Base-by-base conservation (phyloP, 768 basidiomycete genomes). In the Mycena maculata region DNA sequence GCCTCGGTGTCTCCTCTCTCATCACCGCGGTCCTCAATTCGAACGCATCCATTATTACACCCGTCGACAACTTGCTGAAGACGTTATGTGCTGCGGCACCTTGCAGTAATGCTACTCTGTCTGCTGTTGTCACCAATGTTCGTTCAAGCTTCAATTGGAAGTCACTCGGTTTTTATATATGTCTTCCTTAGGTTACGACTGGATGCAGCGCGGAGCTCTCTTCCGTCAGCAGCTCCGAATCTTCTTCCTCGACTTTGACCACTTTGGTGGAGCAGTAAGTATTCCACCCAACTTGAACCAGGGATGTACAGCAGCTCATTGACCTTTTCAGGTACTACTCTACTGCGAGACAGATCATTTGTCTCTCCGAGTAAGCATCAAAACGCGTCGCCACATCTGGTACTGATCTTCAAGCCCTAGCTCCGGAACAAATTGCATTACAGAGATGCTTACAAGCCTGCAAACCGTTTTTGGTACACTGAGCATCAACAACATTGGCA, bases 291-390 rank as follows among this genome's bases (percentile, higher is more conserved):
- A n/a, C n/a, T n/a, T n/a, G n/a, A n/a, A n/a, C n/a, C n/a, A n/a
- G n/a, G n/a, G n/a, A n/a, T n/a, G n/a, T n/a, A n/a, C n/a, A n/a
- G n/a, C n/a, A n/a, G n/a, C n/a, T n/a, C n/a, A n/a, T n/a, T n/a
- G n/a, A n/a, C n/a, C n/a, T n/a, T n/a, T n/a, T n/a, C n/a, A 70
- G 73, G 47, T 82, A 75, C 33, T 94, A 91, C 75, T 89, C 91
- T 2, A 80, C 84, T 2, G 80, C 81, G 4, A 83, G 91, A 57
- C 75, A 89, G 67, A 72, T 89, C 10, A 74, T 78, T 12, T 94
- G 92, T 75, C 77, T 93, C 72, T 83, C 88, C 63, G 85, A 92
- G 92, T 93, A 73, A 67, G 89, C 11, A 49, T 30, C 18, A 33
- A 2, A 20, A 7, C 31, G 11, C 12, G 2, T 8, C 16, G 41